phyloP scores from a whole-genome alignment of 106 monocot genomes.

The Dendrobium catenatum region DNA sequence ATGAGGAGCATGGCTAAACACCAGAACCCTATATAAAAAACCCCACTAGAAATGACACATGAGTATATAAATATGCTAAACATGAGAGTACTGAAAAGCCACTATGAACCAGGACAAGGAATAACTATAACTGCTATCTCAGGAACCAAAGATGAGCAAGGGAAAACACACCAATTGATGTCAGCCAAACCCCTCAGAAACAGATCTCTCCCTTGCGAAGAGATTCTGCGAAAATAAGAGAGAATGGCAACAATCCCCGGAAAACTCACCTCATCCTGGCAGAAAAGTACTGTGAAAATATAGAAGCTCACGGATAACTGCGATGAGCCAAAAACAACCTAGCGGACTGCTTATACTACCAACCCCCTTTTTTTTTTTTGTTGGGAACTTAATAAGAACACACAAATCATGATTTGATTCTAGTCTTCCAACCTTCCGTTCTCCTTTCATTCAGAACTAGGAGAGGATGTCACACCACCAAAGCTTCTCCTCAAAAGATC shows the following conservation, averaged over 20 bases:
- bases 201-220: constrained; percentile 11
- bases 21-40: constrained; percentile 18
- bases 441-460: constrained; percentile 1
- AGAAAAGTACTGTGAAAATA: constrained; percentile 10
- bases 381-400: neutral
- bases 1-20: constrained; percentile 15
- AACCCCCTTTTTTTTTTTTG: neutral
- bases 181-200: constrained; percentile 20
- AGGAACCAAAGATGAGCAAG: constrained; percentile 22
- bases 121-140: constrained; percentile 10
- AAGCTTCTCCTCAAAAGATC: constrained; percentile 60
- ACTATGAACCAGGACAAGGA: constrained; percentile 15
- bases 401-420: neutral
- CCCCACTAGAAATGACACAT: neutral
- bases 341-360: constrained; percentile 1
- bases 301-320: constrained; percentile 1
- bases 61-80: neutral
- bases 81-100: constrained; percentile 6
- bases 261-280: constrained; percentile 20
- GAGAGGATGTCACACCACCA: constrained; percentile 74
- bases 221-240: constrained; percentile 43
- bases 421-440: neutral
- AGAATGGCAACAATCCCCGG: constrained; percentile 16
- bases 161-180: constrained; percentile 20
- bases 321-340: too few species aligned